Conservation (phyloP, 805 yeast genomes). For the Wickerhamomyces tratensis region DNA sequence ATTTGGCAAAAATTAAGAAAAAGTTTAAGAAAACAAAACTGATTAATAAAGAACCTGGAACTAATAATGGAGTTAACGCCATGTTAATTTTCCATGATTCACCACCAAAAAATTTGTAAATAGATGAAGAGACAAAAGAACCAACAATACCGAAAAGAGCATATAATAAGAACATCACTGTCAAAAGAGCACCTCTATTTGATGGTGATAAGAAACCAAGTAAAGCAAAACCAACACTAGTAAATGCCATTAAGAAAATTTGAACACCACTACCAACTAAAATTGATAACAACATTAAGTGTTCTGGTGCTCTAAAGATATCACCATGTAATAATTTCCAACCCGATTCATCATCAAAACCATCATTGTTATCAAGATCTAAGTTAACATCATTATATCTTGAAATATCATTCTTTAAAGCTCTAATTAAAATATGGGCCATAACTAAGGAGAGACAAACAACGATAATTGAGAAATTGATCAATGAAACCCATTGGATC, state of each 20-base stretch:
- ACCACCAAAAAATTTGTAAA: slow-evolving; percentile 88
- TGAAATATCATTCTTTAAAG: slow-evolving; percentile 76
- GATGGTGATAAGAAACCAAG: slow-evolving; percentile 89
- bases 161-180: slow-evolving; percentile 79
- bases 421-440: slow-evolving; percentile 67
- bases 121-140: slow-evolving; percentile 76
- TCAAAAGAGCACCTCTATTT: slow-evolving; percentile 86
- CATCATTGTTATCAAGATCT: slow-evolving; percentile 48
- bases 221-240: slow-evolving; percentile 73
- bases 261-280: slow-evolving; percentile 86
- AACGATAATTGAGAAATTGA: slow-evolving; percentile 80
- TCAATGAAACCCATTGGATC: slow-evolving; percentile 91
- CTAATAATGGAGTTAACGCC: slow-evolving; percentile 70
- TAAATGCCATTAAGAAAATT: slow-evolving; percentile 62
- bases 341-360: slow-evolving; percentile 86
- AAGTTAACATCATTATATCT: slow-evolving; percentile 84
- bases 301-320: slow-evolving; percentile 77
- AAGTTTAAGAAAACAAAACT: slow-evolving; percentile 67
- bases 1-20: slow-evolving; percentile 63
- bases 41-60: slow-evolving; percentile 70
- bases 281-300: slow-evolving; percentile 64
- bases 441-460: slow-evolving; percentile 67
- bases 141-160: slow-evolving; percentile 76
- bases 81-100: slow-evolving; percentile 83
- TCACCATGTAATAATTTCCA: slow-evolving; percentile 97